Conservation (phyloP, 2,329 filamentous ascomycete species). For the Pseudocercospora fijiensis region DNA sequence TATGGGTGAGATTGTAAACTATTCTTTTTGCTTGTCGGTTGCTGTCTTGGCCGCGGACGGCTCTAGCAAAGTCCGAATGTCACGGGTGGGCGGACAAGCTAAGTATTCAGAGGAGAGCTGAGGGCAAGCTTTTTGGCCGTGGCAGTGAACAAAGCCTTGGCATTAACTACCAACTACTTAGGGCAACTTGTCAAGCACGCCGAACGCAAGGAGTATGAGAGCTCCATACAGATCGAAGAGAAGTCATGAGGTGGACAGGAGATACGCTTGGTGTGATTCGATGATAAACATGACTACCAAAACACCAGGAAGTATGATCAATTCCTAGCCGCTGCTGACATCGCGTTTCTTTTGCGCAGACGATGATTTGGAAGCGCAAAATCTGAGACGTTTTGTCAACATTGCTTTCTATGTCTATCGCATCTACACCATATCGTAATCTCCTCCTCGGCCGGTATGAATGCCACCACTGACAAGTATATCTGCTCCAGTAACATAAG, state of each 20-base stretch:
- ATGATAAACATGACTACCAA: neutral
- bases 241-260: neutral
- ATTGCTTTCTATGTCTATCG: neutral
- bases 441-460: conserved; percentile 29
- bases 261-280: neutral
- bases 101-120: neutral
- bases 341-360: neutral
- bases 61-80: neutral
- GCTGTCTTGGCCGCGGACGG: neutral
- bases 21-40: neutral
- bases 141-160: neutral
- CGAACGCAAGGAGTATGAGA: conserved; percentile 18
- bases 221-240: conserved; percentile 16
- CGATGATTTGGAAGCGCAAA: neutral
- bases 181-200: conserved; percentile 13
- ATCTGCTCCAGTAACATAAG: conserved; percentile 46
- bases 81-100: neutral
- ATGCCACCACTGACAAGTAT: conserved; percentile 32
- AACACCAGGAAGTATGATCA: neutral
- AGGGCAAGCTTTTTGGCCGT: neutral
- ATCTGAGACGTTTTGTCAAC: neutral
- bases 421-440: conserved; percentile 21
- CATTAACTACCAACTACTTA: neutral
- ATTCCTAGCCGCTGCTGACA: neutral
- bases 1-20: neutral